These are phyloP conservation scores for Aspergillus carbonarius DNA, from an alignment of 2,329 filamentous ascomycete species.

Conservation along the genomic window DNA sequence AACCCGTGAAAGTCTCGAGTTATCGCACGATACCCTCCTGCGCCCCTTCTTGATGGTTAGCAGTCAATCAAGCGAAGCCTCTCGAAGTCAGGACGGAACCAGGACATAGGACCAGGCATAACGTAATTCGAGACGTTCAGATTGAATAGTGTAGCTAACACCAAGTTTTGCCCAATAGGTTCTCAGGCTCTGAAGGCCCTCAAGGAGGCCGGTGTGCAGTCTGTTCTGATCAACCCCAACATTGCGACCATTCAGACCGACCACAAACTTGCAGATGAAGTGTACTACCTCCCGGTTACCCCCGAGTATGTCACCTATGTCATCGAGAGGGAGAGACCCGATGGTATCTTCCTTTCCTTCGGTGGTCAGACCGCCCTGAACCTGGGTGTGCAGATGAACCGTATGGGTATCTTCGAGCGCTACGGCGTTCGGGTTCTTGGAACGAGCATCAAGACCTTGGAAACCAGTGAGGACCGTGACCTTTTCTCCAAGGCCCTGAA, in stretches of 20 bases:
- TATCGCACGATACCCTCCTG: not conserved
- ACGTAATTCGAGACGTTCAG: no score
- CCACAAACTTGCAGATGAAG: slow-evolving; percentile 91
- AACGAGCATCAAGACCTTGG: slow-evolving; percentile 89
- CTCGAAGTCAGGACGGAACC: not conserved
- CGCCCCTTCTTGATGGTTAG: not conserved
- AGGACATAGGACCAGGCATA: no score
- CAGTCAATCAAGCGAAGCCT: not conserved
- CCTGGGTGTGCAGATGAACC: slow-evolving; percentile 95
- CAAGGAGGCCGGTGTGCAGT: slow-evolving; percentile 89
- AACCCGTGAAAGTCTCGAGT: not conserved
- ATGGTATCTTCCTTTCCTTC: slow-evolving; percentile 96
- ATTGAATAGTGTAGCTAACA: slow-evolving; percentile 20
- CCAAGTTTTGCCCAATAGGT: slow-evolving; percentile 52
- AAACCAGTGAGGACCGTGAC: slow-evolving; percentile 93
- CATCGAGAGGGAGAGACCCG: slow-evolving; percentile 91
- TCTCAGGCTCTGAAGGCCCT: slow-evolving; percentile 95
- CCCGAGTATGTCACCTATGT: slow-evolving; percentile 97
- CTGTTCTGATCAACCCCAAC: slow-evolving; percentile 95
- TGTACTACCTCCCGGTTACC: slow-evolving; percentile 97
- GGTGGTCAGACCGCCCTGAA: slow-evolving; percentile 97
- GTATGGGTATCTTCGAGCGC: slow-evolving; percentile 90
- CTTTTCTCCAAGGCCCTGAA: slow-evolving; percentile 93
- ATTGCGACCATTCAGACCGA: slow-evolving; percentile 98
- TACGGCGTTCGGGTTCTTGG: slow-evolving; percentile 95